phyloP scores from a whole-genome alignment of 1,139 yeast species.

The Sugiyamaella castrensis region DNA sequence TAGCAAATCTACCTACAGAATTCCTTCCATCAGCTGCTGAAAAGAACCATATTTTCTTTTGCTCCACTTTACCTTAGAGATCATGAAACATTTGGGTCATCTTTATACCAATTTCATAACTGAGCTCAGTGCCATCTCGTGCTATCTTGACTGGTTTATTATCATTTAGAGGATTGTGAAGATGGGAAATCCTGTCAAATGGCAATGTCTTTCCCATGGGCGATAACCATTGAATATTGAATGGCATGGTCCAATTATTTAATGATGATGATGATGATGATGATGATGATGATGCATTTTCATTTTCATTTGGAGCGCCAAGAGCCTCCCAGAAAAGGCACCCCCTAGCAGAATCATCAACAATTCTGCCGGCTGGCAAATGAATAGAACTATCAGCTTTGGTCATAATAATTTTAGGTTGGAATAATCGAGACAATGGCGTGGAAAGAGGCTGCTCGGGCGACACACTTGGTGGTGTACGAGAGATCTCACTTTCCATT shows the following conservation, averaged over 20 bases:
- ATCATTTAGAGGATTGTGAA: conserved; percentile 38
- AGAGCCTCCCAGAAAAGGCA: conserved; percentile 42
- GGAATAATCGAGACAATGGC: conserved; percentile 6
- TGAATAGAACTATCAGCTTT: conserved; percentile 26
- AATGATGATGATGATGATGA: conserved; percentile 7
- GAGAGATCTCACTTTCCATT: conserved; percentile 33
- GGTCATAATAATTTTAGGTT: conserved; percentile 25
- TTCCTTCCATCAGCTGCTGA: too few species aligned
- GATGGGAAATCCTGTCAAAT: conserved; percentile 34
- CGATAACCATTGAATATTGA: conserved; percentile 39
- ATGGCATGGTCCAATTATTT: conserved; percentile 40
- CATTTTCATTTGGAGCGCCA: conserved; percentile 18
- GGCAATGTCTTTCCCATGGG: conserved; percentile 31
- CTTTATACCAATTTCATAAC: conserved; percentile 35
- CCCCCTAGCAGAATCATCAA: conserved; percentile 41
- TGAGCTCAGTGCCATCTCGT: conserved; percentile 43
- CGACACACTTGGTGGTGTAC: neutral
- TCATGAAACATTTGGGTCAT: conserved; percentile 31
- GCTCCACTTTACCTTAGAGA: too few species aligned
- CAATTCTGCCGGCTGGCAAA: conserved; percentile 40
- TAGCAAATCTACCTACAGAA: too few species aligned
- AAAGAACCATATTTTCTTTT: too few species aligned
- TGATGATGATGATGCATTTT: neutral
- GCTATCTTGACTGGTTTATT: conserved; percentile 42
- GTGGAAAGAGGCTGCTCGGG: conserved; percentile 1